These are phyloP conservation scores for Crepidotus variabilis DNA, from an alignment of 768 basidiomycete species.

Conservation along the genomic window DNA sequence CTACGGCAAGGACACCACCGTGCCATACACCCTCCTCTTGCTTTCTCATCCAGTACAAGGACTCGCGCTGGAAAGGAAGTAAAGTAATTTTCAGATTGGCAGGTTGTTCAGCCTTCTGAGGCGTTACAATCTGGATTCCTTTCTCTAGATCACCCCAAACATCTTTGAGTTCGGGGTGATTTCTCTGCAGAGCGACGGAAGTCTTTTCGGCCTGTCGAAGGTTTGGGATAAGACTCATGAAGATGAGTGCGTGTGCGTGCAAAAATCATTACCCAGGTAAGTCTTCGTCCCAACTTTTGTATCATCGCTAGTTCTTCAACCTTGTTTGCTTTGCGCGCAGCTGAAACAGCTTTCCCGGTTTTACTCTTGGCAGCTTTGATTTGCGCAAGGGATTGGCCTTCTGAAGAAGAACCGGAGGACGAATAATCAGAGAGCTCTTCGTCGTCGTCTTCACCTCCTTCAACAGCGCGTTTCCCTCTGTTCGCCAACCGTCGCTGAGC, in stretches of 20 bases:
- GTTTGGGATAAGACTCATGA: constrained; percentile 6
- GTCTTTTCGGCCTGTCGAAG: constrained; percentile 63
- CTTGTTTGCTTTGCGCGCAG: constrained; percentile 27
- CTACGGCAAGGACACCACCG: constrained; percentile 91
- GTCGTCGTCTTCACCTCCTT: constrained; percentile 28
- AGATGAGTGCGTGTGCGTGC: background rate
- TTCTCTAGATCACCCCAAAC: constrained; percentile 87
- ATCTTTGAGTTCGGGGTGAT: constrained; percentile 78
- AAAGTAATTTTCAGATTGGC: constrained; percentile 78
- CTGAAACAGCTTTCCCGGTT: constrained; percentile 23
- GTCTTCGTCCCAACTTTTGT: constrained; percentile 61
- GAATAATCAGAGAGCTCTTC: constrained; percentile 24
- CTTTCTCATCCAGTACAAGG: constrained; percentile 92
- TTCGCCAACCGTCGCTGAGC: constrained; percentile 49
- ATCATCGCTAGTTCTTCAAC: constrained; percentile 48
- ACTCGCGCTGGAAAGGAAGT: constrained; percentile 94
- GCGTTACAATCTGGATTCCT: constrained; percentile 54
- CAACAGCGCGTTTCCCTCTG: constrained; percentile 18
- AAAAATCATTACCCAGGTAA: constrained; percentile 58
- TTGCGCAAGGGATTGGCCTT: constrained; percentile 36
- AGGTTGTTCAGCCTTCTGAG: constrained; percentile 76
- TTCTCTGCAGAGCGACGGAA: constrained; percentile 53
- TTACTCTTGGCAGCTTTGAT: constrained; percentile 16
- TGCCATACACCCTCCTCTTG: constrained; percentile 87
- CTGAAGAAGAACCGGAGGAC: constrained; percentile 20